phyloP scores from a whole-genome alignment of 1,284 basidiomycete species.

The Cryptococcus sp. region DNA sequence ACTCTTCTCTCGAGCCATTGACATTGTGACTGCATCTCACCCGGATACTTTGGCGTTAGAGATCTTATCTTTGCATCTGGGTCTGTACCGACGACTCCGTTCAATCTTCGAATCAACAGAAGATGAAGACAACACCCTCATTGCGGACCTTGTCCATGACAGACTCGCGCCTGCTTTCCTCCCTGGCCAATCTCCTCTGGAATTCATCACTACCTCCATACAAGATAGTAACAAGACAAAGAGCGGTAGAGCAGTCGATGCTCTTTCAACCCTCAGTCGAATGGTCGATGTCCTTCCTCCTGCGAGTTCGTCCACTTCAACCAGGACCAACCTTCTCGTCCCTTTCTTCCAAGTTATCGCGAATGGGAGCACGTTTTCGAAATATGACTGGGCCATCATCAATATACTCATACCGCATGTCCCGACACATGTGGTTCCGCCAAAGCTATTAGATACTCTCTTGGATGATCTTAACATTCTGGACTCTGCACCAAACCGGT shows the following conservation, averaged over 20 bases:
- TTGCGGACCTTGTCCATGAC: slow-evolving; percentile 11
- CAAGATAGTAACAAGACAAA: slow-evolving; percentile 20
- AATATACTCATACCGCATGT: slow-evolving; percentile 20
- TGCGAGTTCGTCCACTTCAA: slow-evolving; percentile 2
- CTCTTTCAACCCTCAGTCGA: slow-evolving; percentile 6
- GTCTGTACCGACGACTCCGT: slow-evolving; percentile 24
- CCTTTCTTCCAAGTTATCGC: slow-evolving; percentile 21
- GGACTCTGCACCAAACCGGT: slow-evolving; percentile 19
- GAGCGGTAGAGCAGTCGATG: slow-evolving; percentile 24
- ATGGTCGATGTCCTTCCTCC: slow-evolving; percentile 6
- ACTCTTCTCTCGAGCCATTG: slow-evolving; percentile 5
- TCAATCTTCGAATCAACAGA: background rate
- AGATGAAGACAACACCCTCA: background rate
- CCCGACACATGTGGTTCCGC: slow-evolving; percentile 13
- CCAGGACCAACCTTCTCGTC: slow-evolving; percentile 13
- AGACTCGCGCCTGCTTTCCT: slow-evolving; percentile 17
- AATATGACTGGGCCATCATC: slow-evolving; percentile 16
- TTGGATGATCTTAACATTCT: slow-evolving; percentile 18
- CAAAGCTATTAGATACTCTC: slow-evolving; percentile 14
- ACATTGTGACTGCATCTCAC: slow-evolving; percentile 7
- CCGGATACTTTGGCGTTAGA: slow-evolving; percentile 19
- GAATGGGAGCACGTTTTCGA: slow-evolving; percentile 8
- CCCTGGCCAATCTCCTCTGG: slow-evolving; percentile 13
- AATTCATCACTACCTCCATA: slow-evolving; percentile 16
- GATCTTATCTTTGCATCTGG: slow-evolving; percentile 16